Base-by-base conservation (phyloP, 2,329 filamentous ascomycete genomes). In the Hypoxylon sp. region DNA sequence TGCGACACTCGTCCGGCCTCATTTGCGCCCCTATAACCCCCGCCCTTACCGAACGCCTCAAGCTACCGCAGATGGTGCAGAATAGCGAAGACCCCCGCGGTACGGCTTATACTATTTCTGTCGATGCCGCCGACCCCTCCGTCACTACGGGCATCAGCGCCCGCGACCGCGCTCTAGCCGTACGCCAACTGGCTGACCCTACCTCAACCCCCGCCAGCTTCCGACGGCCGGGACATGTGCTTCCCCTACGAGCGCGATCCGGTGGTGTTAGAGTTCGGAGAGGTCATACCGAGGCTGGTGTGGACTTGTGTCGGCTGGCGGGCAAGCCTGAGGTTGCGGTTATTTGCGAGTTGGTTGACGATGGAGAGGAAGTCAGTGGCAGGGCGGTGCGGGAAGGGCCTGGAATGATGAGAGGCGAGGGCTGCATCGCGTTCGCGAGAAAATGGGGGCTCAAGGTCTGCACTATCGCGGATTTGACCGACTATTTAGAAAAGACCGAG, bases 361-460 rank as follows among this genome's bases (percentile, higher is more conserved):
- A 96, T 71, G 94, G 94, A 0, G 87, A 87, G 67, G 86, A 89
- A 77, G 85, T 93, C 2, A 80, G 82, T 11, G 93, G 93, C 0
- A 83, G 84, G 73, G 85, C 92, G 0, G 81, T 91, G 73, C 82
- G 89, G 69, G 77, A 78, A 10, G 88, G 86, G 19, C 86, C 89
- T n/a, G 92, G 91, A 24, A 99, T 99, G 95, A 89, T 98, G 88
- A 82, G 93, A 70, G 88, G 93, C 67, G 93, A 97, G 80, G 91
- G 87, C 37, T 97, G 94, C 80, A 82, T 99, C 74, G 86, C 84
- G 52, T 99, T 99, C 84, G 95, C 93, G 26, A 88, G 88, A 78
- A 89, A 85, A 79, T 98, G 91, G 89, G 93, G 93, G 4, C 82
- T 99, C 71, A 95, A 91, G 82, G 93, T 97, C 62, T 97, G 94